Evolutionary conservation across 116 monocot genomes (phyloP), one percentile per base, ranked within the genome.

Genomic region (Iris pallida): DNA sequence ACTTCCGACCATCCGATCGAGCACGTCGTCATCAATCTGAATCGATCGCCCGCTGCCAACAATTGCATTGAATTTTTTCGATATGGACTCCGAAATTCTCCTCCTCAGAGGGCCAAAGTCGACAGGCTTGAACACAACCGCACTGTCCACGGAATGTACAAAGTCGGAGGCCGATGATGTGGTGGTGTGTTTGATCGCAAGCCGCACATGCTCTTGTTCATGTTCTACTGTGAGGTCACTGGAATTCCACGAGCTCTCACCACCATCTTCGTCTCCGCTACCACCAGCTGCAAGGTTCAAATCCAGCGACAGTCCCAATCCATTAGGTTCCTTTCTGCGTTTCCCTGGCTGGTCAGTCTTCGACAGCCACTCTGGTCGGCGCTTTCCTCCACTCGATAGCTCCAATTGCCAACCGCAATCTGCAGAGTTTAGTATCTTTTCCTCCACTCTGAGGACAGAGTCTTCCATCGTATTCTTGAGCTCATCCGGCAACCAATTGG

Each of bases 191-290:
- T 66, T 66, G 41, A 63, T 59, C 4, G 73, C 67, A 46, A 81
- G 74, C 8, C 68, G 69, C 5, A 74, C 59, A 17, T 80, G 66
- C 9, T 76, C 74, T 30, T 30, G 30, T 57, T 75, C 85, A 20
- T 76, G 75, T 72, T 85, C 85, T 0, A 81, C 69, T 0, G 85
- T 81, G 45, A 85, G 72, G 58, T 85, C 81, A n/a, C 79, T 76
- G 4, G 84, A 84, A 47, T 76, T 84, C 51, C 59, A 53, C 0
- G 84, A 84, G 9, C 75, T 74, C 70, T 85, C 74, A 9, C 16
- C 56, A 5, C 70, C 56, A n/a, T 88, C 84, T 5, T 82, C 78
- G 3, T 73, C 73, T 6, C 7, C 19, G 1, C 48, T 61, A 3
- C 47, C 48, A 11, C 19, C 61, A 4, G 59, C 61, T 2, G 75